Evolutionary conservation across 768 basidiomycete species (phyloP), one percentile per base, ranked within the genome.

Genomic region (Gloeostereum incarnatum): DNA sequence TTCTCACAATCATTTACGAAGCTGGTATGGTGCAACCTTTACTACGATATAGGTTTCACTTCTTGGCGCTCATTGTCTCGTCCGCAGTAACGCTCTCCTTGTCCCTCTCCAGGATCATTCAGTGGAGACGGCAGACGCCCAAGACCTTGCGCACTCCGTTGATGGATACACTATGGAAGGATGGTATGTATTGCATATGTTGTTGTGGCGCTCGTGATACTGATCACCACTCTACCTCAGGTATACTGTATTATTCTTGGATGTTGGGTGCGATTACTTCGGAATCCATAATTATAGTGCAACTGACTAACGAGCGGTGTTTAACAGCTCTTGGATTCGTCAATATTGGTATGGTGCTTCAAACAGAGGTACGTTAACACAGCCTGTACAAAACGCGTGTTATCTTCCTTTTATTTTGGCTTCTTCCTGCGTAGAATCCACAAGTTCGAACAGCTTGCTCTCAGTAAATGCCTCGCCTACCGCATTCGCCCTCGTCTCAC

Each of bases 1-100:
- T 43, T 27, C 27, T 50, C 10, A 43, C 46, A 6, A 45, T 47
- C 33, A 23, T 49, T 20, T 50, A 48, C 20, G 46, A 47, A 49
- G 38, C 34, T 16, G 39, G 49, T 50, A 22, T n/a, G 6, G 44
- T 22, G 17, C 14, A 23, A 17, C n/a, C 11, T 18, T 31, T 27
- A 5, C 23, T 32, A 11, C 6, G 13, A 13, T 20, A 29, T 19
- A 11, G 6, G n/a, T n/a, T 24, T n/a, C 23, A 16, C 10, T 1
- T 8, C 8, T 5, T 17, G 16, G 10, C 24, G 21, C 14, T 25
- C 23, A 6, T 23, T 21, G 10, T 29, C 22, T 13, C 5, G n/a
- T 22, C 5, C 5, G 8, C 7, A 50, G 49, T 43, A 16, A 50
- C 47, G 2, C 35, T 50, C 14, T 36, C 40, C n/a, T 32, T 48